Base-by-base conservation (phyloP, 176 grass and related monocot genomes). In the Triticum aestivum region DNA sequence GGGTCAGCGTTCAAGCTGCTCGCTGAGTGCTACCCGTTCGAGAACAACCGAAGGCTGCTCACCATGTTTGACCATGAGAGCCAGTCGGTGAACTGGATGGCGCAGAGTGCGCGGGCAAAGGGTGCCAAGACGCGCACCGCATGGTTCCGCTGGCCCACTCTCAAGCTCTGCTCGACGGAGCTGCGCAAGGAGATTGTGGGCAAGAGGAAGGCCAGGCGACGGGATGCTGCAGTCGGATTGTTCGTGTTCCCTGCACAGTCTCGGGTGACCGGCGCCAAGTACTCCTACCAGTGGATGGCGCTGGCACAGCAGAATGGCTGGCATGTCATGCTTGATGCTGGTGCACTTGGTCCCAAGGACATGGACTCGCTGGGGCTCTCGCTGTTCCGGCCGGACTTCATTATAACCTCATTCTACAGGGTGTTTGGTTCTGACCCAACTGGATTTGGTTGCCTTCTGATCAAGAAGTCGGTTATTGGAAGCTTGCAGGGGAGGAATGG, bases 51-150 rank as follows among this genome's bases (percentile, higher is more conserved):
- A 84, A 96, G 95, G 82, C 65, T 99, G 85, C 83, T 99, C 72
- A 99, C 97, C 39, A 99, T 99, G 97, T 99, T 97, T 26, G 97
- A 99, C 79, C 97, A 99, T 69, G 97, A 99, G 83, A 99, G 97
- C 87, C 94, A 99, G 79, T 99, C 97, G 0, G 97, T 99, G 59
- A 99, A 91, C 73, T 99, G 92, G 94, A 97, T 99, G 94, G 92
- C 73, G 3, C 94, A 99, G 75, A 92, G 92, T 26, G 97, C 97
- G 4, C 89, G 92, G 27, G 90, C 89, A 11, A 99, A 99, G 85
- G 94, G 97, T 41, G 97, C 97, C 76, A 99, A 96, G 83, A 91
- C 92, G 4, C 88, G 79, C 42, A 87, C 76, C 6, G 94, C 97
- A 9, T 91, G 89, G 92, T 99, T 97, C 89, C 90, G 90, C 64